Percentiles rank a stretch among this genome's conserved stretches.
These are phyloP conservation scores for Aspergillus coremiiformis DNA, from an alignment of 495 filamentous ascomycete species.

Conservation along the genomic window DNA sequence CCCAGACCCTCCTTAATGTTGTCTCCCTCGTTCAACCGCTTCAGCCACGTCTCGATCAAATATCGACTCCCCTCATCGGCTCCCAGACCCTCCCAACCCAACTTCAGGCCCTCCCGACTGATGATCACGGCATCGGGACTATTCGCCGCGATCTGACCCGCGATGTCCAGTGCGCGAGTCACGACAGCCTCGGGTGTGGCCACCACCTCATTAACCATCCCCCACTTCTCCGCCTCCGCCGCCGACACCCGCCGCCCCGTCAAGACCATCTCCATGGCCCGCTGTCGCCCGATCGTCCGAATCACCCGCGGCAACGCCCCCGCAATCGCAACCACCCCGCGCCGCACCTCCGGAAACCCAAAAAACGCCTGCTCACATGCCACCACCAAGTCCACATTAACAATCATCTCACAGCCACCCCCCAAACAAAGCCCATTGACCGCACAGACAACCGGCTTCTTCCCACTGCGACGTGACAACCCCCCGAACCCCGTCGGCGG, in stretches of 20 bases:
- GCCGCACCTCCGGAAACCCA: constrained; percentile 60
- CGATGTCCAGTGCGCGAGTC: constrained; percentile 47
- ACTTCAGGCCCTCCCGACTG: constrained; percentile 58
- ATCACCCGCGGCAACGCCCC: constrained; percentile 68
- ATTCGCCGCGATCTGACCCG: constrained; percentile 38
- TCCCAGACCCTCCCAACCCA: constrained; percentile 63
- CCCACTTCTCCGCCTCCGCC: constrained; percentile 57
- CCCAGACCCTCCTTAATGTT: constrained; percentile 74
- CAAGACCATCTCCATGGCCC: constrained; percentile 69
- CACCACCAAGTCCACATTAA: constrained; percentile 67
- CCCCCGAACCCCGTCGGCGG: constrained; percentile 32
- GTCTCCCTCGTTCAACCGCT: constrained; percentile 57
- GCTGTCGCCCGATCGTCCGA: constrained; percentile 56
- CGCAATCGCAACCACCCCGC: constrained; percentile 65
- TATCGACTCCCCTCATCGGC: constrained; percentile 57
- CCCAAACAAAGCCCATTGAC: constrained; percentile 67
- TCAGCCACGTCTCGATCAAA: constrained; percentile 51
- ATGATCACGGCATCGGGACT: constrained; percentile 72
- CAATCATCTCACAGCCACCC: constrained; percentile 67
- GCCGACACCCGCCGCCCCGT: constrained; percentile 55
- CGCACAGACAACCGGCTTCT: constrained; percentile 62
- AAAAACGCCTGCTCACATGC: constrained; percentile 50
- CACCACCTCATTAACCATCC: constrained; percentile 63
- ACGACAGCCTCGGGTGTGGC: constrained; percentile 41
- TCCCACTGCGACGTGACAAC: constrained; percentile 40